Evolutionary conservation across 2,329 filamentous ascomycete genomes (phyloP).

Genomic region (Coniochaeta sp.): DNA sequence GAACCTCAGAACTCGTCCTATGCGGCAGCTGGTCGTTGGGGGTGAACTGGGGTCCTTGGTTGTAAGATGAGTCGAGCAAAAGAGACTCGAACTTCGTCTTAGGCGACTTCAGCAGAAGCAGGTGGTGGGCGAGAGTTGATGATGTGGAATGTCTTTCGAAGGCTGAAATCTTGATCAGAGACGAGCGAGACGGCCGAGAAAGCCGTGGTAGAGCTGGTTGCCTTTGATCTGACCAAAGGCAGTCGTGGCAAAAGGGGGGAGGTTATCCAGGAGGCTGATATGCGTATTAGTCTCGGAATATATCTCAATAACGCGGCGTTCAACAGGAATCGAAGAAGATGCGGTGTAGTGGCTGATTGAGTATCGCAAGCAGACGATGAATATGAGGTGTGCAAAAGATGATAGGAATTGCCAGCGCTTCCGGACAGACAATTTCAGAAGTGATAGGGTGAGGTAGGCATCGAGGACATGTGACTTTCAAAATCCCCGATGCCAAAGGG

Average conservation of each 20-base stretch:
- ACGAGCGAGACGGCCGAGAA: conserved; percentile 52
- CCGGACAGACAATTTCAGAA: not conserved
- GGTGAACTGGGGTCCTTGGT: conserved; percentile 45
- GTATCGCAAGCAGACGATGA: not conserved
- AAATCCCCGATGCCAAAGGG: not conserved
- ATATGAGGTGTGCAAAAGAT: not conserved
- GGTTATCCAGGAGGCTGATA: not conserved
- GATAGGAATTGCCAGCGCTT: not conserved
- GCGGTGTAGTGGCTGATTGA: not conserved
- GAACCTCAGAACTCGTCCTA: conserved; percentile 96
- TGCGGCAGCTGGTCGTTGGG: conserved; percentile 91
- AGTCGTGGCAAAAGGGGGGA: conserved; percentile 15
- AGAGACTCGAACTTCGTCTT: conserved; percentile 38
- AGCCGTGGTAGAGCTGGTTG: conserved; percentile 52
- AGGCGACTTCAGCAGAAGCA: conserved; percentile 36
- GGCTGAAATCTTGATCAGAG: conserved; percentile 64
- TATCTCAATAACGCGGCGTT: too few relatives aligned
- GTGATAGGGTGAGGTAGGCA: not conserved
- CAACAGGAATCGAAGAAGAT: not conserved
- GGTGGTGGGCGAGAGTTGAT: conserved; percentile 60
- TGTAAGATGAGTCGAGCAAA: conserved; percentile 41
- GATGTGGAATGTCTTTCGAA: conserved; percentile 57
- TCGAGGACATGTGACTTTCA: not conserved
- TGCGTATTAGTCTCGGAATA: not conserved
- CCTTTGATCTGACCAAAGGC: conserved; percentile 67